These are phyloP conservation scores for Mucor racemosus DNA, from an alignment of 371 early-diverging fungal species.

Conservation along the genomic window DNA sequence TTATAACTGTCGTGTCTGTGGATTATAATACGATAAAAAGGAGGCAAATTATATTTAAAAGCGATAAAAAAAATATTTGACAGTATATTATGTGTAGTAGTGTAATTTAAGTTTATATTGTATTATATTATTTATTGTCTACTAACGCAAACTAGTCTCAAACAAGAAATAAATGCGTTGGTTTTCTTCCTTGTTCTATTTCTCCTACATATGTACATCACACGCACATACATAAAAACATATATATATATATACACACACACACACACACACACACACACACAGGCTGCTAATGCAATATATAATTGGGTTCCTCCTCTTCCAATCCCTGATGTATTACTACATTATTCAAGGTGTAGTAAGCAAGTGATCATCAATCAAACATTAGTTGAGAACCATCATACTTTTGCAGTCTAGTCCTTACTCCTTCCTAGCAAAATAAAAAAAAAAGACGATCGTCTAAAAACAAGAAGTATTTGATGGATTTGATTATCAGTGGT, in stretches of 20 bases:
- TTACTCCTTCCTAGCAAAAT: too few relatives aligned
- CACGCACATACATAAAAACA: not conserved
- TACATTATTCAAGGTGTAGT: not conserved
- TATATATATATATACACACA: not conserved
- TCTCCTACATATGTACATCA: not conserved
- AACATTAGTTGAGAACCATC: too few relatives aligned
- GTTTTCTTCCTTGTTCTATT: not conserved
- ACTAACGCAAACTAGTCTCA: not conserved
- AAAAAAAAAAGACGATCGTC: too few relatives aligned
- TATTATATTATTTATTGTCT: not conserved
- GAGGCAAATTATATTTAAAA: not conserved
- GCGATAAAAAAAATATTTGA: not conserved
- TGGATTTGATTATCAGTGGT: not conserved
- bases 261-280: too few relatives aligned
- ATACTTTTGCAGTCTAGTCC: too few relatives aligned
- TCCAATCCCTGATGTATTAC: not conserved
- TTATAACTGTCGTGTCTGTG: not conserved
- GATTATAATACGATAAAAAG: not conserved
- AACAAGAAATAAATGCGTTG: not conserved
- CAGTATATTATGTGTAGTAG: not conserved
- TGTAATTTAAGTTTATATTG: not conserved
- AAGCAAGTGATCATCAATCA: not conserved
- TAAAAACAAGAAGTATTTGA: too few relatives aligned
- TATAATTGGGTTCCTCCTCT: not conserved
- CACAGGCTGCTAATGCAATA: not conserved